Evolutionary conservation across 2,329 filamentous ascomycete species (phyloP).

Genomic region (Pseudogymnoascus sp.): DNA sequence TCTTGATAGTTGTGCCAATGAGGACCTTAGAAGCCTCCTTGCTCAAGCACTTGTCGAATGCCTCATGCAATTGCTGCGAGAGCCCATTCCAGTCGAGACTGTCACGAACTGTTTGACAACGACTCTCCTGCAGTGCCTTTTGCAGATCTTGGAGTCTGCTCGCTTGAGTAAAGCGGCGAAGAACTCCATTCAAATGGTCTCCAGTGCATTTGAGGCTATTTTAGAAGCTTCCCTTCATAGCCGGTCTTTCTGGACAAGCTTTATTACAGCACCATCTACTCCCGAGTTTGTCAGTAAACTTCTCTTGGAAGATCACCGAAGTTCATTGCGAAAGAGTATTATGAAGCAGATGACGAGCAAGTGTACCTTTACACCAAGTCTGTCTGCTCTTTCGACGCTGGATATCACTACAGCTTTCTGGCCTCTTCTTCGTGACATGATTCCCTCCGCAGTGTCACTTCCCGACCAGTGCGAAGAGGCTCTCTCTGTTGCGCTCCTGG

Average conservation of each 20-base stretch:
- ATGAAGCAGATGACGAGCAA: constrained; percentile 27
- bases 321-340: constrained; percentile 25
- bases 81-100: constrained; percentile 32
- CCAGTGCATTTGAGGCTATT: constrained; percentile 40
- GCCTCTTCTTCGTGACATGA: constrained; percentile 31
- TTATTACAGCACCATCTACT: constrained; percentile 33
- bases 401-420: constrained; percentile 43
- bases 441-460: constrained; percentile 20
- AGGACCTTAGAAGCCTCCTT: constrained; percentile 43
- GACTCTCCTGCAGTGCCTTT: constrained; percentile 28
- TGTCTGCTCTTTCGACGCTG: constrained; percentile 28
- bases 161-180: constrained; percentile 18
- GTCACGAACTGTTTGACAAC: constrained; percentile 28
- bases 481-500: constrained; percentile 35
- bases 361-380: constrained; percentile 25
- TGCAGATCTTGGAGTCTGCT: constrained; percentile 26
- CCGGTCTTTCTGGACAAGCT: constrained; percentile 37
- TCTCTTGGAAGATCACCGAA: constrained; percentile 38
- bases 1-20: constrained; percentile 38
- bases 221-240: constrained; percentile 43
- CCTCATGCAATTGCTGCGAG: constrained; percentile 38
- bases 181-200: constrained; percentile 32
- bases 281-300: constrained; percentile 35
- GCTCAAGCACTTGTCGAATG: constrained; percentile 50
- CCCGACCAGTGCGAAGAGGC: constrained; percentile 27